A percentile compares a stretch with the other conserved stretches of the same genome.
Evolutionary conservation across 352 stramenopile genomes (phyloP).

Genomic region (Pythium guiyangense): DNA sequence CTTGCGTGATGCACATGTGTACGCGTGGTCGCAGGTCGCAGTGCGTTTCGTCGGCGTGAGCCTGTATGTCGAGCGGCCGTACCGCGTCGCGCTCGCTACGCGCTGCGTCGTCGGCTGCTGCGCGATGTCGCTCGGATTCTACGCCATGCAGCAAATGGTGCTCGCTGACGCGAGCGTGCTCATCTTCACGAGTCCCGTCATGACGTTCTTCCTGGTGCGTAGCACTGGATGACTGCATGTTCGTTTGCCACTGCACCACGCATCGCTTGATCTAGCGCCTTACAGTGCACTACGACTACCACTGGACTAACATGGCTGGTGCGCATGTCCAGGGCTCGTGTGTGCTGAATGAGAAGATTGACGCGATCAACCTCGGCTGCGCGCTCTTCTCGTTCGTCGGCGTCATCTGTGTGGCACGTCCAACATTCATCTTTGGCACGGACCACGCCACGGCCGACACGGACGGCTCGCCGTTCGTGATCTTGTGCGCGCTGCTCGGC

Average conservation of each 20-base stretch:
- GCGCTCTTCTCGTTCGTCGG: slow-evolving; percentile 33
- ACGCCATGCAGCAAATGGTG: slow-evolving; percentile 51
- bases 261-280: no score
- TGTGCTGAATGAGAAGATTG: slow-evolving; percentile 29
- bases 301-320: no score
- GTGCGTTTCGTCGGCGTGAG: slow-evolving; percentile 23
- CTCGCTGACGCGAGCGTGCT: slow-evolving; percentile 62
- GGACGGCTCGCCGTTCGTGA: slow-evolving; percentile 20
- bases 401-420: slow-evolving; percentile 28
- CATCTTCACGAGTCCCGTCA: slow-evolving; percentile 59
- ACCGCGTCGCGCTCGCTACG: slow-evolving; percentile 27
- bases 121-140: slow-evolving; percentile 42
- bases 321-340: slow-evolving; percentile 17
- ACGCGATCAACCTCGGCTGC: slow-evolving; percentile 23
- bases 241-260: no score
- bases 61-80: slow-evolving; percentile 31
- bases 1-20: background rate
- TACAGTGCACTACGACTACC: no score
- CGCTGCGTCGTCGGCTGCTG: slow-evolving; percentile 40
- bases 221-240: background rate
- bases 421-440: slow-evolving; percentile 27
- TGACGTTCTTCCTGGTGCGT: slow-evolving; percentile 53
- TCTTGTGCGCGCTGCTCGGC: slow-evolving; percentile 21
- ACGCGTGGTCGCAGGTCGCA: slow-evolving; percentile 33
- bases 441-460: slow-evolving; percentile 6